Evolutionary conservation across 768 basidiomycete genomes (phyloP), one percentile per base, ranked within the genome.

Genomic region (Rhizopogon sp.): DNA sequence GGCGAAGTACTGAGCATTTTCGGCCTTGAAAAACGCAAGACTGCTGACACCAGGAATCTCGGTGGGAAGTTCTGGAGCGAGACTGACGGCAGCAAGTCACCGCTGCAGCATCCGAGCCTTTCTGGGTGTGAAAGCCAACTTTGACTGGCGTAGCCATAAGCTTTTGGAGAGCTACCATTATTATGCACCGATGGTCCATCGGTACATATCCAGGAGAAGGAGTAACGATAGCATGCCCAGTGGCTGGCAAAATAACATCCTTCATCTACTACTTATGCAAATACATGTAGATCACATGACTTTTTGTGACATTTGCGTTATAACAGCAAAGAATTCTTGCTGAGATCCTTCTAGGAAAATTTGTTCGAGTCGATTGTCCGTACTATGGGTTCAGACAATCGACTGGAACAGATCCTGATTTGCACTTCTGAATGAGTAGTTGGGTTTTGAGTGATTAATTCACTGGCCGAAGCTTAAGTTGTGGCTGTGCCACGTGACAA

Each of bases 1-100:
- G 51, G 93, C 88, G 60, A 99, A 98, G 72, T 98, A 99, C 68
- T 95, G 88, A 1, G 95, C 93, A 62, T 99, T 97, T 73, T 99
- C 97, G 1, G 91, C 81, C 72, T 99, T 99, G 82, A 99, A 94
- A 77, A 99, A 98, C 5, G 95, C 93, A 44, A 99, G 81, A 60
- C 87, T 93, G 33, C 97, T 97, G 43, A 99, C 95, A 31, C 97
- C 97, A 28, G 95, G 94, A 59, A 99, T 98, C 68, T 99, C 95
- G 3, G 96, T 98, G 7, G 95, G 95, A 6, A 96, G 72, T 63
- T 99, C 96, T 5, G 90, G 90, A 20, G 90, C 90, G 46, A 96
- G 86, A 45, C 95, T 94, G 0, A 93, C 91, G 0, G 93, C 93
- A 0, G 93, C 94, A 0, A 0, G 92, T 90, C 0, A 83, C 78